Conservation (phyloP, 129 eudicot species). For the Dittrichia graveolens region DNA sequence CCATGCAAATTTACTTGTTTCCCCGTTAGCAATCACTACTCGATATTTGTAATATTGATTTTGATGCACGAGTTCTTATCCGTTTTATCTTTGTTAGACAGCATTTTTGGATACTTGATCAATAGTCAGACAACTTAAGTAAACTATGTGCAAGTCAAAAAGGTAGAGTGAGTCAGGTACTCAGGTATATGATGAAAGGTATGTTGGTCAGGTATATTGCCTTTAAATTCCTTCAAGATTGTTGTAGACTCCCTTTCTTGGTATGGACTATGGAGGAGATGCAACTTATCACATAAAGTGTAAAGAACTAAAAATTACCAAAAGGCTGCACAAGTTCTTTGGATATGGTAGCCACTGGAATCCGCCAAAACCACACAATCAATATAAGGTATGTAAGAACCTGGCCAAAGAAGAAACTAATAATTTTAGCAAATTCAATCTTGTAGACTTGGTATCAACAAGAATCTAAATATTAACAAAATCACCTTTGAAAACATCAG, state of each 20-base stretch:
- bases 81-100: not conserved
- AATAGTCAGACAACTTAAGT: not conserved
- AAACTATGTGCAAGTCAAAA: not conserved
- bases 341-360: constrained; percentile 73
- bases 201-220: not conserved
- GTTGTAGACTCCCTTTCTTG: constrained; percentile 26
- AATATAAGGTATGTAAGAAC: constrained; percentile 45
- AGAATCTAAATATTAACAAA: constrained; percentile 4
- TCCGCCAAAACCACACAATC: constrained; percentile 64
- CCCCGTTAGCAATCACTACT: not conserved
- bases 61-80: not conserved
- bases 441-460: constrained; percentile 6
- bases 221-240: constrained; percentile 19
- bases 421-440: constrained; percentile 26
- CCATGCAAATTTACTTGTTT: constrained; percentile 4
- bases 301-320: constrained; percentile 41
- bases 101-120: not conserved
- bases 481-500: constrained; percentile 59
- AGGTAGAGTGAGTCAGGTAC: not conserved
- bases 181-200: not conserved
- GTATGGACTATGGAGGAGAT: not conserved
- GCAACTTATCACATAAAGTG: not conserved
- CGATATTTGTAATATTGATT: not conserved
- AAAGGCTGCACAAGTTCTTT: constrained; percentile 76
- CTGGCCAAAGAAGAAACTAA: constrained; percentile 30